Conservation (phyloP, 176 grass and related monocot genomes). For the Microstegium vimineum region DNA sequence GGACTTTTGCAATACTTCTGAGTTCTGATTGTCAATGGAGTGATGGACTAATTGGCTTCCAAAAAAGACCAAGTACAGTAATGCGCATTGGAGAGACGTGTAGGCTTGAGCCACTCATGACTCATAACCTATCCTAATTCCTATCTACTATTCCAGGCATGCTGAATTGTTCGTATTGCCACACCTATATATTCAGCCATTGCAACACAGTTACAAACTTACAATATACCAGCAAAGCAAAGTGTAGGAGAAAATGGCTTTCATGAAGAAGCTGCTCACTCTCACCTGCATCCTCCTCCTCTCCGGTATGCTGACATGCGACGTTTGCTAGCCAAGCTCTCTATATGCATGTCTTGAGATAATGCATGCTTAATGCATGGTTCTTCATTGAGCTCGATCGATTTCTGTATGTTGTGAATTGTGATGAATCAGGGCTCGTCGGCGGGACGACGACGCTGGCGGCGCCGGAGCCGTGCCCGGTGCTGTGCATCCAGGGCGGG, state of each 20-base stretch:
- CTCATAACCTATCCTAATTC: background rate
- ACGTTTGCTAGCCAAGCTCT: background rate
- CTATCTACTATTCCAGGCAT: background rate
- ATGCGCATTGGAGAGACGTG: background rate
- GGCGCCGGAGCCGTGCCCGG: background rate
- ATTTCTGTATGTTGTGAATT: background rate
- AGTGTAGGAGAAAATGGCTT: slow-evolving; percentile 9
- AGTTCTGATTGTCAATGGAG: background rate
- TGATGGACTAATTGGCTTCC: background rate
- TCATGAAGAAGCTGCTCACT: slow-evolving; percentile 28
- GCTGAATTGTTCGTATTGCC: background rate
- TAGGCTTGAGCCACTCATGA: background rate
- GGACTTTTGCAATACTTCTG: background rate
- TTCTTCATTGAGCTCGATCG: background rate
- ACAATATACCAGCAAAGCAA: background rate
- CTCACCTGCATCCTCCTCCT: slow-evolving; percentile 32
- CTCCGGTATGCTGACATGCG: background rate
- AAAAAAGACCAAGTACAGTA: background rate
- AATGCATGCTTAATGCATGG: too few species aligned
- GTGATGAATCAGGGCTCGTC: too few species aligned
- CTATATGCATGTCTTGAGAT: background rate
- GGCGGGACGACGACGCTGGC: too few species aligned
- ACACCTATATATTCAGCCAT: background rate
- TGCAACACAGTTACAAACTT: too few species aligned
- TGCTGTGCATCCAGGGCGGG: slow-evolving; percentile 31